Evolutionary conservation across 2,329 filamentous ascomycete genomes (phyloP).

Genomic region (Pseudogymnoascus sp.): DNA sequence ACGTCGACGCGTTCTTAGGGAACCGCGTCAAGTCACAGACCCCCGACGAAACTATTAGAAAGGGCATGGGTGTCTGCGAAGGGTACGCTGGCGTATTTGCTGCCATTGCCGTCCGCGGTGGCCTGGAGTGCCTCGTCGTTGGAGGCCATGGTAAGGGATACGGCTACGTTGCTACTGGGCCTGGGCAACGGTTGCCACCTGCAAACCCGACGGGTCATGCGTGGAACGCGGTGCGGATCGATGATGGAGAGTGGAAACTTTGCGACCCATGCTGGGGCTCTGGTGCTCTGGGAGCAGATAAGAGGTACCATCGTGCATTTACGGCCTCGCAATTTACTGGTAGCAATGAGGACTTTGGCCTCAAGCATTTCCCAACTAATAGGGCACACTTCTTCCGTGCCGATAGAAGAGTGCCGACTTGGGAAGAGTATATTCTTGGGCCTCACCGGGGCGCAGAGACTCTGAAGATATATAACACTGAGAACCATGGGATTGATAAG

Average conservation of each 20-base stretch:
- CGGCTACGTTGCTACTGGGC: conserved; percentile 54
- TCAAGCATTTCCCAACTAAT: conserved; percentile 69
- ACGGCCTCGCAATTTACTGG: conserved; percentile 50
- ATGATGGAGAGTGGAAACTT: conserved; percentile 82
- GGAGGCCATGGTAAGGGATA: conserved; percentile 80
- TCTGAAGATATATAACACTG: conserved; percentile 38
- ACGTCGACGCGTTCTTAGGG: conserved; percentile 70
- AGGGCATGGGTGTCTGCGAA: conserved; percentile 80
- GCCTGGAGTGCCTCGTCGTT: conserved; percentile 68
- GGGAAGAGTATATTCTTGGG: conserved; percentile 75
- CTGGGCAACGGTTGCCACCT: conserved; percentile 58
- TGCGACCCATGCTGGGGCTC: conserved; percentile 92
- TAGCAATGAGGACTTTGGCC: conserved; percentile 71
- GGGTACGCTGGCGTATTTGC: conserved; percentile 82
- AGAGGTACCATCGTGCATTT: conserved; percentile 61
- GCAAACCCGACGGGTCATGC: conserved; percentile 62
- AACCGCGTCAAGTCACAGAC: conserved; percentile 58
- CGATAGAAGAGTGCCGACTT: conserved; percentile 59
- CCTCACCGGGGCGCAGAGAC: conserved; percentile 41
- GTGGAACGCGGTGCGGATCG: conserved; percentile 88
- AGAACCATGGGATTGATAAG: conserved; percentile 44
- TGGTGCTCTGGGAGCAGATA: conserved; percentile 50
- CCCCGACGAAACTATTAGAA: conserved; percentile 63
- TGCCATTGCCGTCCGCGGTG: conserved; percentile 68
- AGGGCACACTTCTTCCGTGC: conserved; percentile 61